Conservation (phyloP, 2,329 filamentous ascomycete genomes). For the Diaporthe amygdali region DNA sequence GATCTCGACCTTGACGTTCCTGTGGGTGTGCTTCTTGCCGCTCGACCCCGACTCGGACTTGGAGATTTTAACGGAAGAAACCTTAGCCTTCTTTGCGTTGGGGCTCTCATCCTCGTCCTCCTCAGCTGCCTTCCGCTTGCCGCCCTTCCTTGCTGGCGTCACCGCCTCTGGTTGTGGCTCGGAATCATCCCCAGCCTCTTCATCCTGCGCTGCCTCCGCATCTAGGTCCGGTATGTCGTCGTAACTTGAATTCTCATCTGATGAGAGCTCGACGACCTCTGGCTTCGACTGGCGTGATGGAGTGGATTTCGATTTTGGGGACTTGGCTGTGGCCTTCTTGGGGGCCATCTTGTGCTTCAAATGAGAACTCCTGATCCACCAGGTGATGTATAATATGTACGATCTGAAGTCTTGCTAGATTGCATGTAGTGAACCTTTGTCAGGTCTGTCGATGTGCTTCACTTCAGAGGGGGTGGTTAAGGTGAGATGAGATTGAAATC, state of each 20-base stretch:
- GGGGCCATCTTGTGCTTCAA: conserved; percentile 10
- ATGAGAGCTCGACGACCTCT: neutral
- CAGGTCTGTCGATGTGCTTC: neutral
- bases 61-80: conserved; percentile 30
- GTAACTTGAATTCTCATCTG: neutral
- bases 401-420: neutral
- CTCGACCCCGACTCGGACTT: conserved; percentile 14
- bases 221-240: neutral
- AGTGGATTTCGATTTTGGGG: conserved; percentile 12
- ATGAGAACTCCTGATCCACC: neutral
- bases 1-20: conserved; percentile 27
- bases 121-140: conserved; percentile 21
- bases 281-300: conserved; percentile 8
- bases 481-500: conserved; percentile 3
- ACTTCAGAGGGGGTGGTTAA: neutral
- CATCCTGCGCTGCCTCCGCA: conserved; percentile 19
- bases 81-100: conserved; percentile 27
- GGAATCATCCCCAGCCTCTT: neutral
- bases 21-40: conserved; percentile 25
- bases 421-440: neutral
- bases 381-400: neutral
- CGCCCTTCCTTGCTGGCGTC: conserved; percentile 13
- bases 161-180: neutral
- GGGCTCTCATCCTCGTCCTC: neutral
- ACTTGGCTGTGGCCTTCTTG: conserved; percentile 3